Base-by-base conservation (phyloP, 2,329 filamentous ascomycete genomes). In the Aspergillus ustus region DNA sequence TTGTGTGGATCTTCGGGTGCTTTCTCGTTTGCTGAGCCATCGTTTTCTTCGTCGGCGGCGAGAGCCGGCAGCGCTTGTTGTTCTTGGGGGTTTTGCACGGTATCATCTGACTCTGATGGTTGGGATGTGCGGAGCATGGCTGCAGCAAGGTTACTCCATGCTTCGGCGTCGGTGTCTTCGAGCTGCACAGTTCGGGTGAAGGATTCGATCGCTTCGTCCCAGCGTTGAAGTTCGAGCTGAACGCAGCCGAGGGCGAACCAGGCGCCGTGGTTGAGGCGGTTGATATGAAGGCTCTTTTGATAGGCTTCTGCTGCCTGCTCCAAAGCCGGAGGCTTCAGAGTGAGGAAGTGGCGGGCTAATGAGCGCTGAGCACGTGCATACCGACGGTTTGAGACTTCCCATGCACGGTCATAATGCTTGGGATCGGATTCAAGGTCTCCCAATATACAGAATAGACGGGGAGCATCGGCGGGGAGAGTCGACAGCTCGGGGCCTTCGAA, bases 221-320 rank as follows among this genome's bases (percentile, higher is more conserved):
- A 98, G 44, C 89, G 83, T 9, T 87, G 87, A 0, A 96, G 83
- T 54, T 94, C 89, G 20, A 99, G 84, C 66, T 90, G 87, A 56
- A 96, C 92, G 73, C 96, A 97, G 7, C 95, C 95, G 4, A 98
- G 82, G 0, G 93, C 89, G 71, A 92, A 93, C 95, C 95, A 99
- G 60, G 92, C 87, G 57, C 91, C 85, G 2, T 91, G 86, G 73
- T 93, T 94, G 44, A 97, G 82, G 15, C 91, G 86, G 73, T 96
- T 97, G 59, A 92, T 89, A 22, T 84, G 82, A 0, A 97, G 85
- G 28, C 93, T 92, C 62, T 90, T 87, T 51, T 82, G 82, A 76
- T 97, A 99, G 1, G 93, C 91, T 37, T 89, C 87, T 15, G 88
- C 87, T 0, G 94, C 93, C 64, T 87, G 86, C 22, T 82, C 73